A percentile compares a stretch with the other conserved stretches of the same genome.
Evolutionary conservation across 257 asterid species (phyloP).

Genomic region (Phtheirospermum japonicum): DNA sequence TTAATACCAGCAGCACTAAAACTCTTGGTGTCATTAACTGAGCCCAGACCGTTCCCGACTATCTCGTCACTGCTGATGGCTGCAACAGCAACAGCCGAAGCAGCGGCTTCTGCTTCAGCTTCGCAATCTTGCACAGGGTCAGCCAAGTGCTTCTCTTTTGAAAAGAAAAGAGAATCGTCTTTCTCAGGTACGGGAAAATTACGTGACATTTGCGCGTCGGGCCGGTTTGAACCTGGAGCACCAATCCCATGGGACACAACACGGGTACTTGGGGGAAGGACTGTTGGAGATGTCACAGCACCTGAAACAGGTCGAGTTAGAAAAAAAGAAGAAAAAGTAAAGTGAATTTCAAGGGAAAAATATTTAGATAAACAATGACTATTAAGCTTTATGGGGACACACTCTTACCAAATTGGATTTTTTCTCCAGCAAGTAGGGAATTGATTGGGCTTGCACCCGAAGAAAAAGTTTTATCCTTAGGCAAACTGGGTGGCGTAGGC

Average conservation of each 20-base stretch:
- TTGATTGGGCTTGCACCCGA: conserved; percentile 79
- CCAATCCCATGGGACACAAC: conserved; percentile 61
- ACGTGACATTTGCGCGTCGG: conserved; percentile 63
- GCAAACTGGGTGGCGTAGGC: conserved; percentile 52
- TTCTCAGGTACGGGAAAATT: conserved; percentile 46
- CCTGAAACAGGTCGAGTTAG: conserved; percentile 40
- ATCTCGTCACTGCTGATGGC: conserved; percentile 78
- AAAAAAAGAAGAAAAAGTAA: neutral
- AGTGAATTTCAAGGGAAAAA: neutral
- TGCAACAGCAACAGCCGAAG: conserved; percentile 93
- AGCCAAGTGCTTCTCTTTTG: conserved; percentile 54
- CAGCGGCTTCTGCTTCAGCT: conserved; percentile 94
- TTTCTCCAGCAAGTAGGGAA: conserved; percentile 95
- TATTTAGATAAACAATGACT: neutral
- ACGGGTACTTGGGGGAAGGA: conserved; percentile 69
- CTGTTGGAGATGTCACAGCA: conserved; percentile 91
- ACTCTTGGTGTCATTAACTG: conserved; percentile 45
- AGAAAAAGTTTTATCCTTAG: conserved; percentile 64
- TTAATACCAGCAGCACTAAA: conserved; percentile 42
- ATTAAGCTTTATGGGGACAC: neutral
- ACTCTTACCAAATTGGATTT: conserved; percentile 82
- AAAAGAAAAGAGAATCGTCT: conserved; percentile 54
- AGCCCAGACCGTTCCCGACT: conserved; percentile 49
- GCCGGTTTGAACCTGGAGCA: conserved; percentile 79
- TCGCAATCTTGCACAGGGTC: conserved; percentile 68